Evolutionary conservation across 306 rosid genomes (phyloP), one percentile per base, ranked within the genome.

Genomic region (Trifolium repens): DNA sequence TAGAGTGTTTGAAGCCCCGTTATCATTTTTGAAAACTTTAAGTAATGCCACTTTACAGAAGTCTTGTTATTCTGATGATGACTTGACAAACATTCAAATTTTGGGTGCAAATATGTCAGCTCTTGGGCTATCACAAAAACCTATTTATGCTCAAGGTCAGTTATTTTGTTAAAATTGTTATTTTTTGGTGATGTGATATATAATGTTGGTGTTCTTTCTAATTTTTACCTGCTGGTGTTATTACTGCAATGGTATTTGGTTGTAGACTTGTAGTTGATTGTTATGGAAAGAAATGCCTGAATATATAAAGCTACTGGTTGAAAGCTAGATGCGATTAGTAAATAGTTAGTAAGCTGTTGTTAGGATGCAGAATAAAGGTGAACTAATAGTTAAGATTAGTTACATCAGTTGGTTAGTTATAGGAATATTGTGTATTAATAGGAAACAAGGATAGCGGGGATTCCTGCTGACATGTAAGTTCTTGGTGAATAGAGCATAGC

Each of bases 101-200:
- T 89, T 96, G 92, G 99, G 99, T 83, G 99, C 99, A 77, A 96
- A 96, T 84, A 92, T 96, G 98, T 96, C 99, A 47, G 97, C 99
- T 78, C 98, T 96, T 82, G 97, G 99, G 71, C 87, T 92, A 64
- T 96, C 99, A 60, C 98, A 92, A 84, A 96, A 89, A 81, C 99
- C 99, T 71, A 96, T 96, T 66, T 89, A 88, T 83, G 90, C 66
- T 80, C 96, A 90, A 43, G 88, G 99, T 90, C 58, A 85, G 89
- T 44, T 49, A 74, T 78, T 80, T 63, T 52, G 15, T 61, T 80
- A 65, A 30, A 26, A 55, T 62, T 58, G 60, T 55, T 24, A 58
- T 67, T 49, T 39, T 58, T 58, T 52, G 55, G 42, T 37, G 46
- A 39, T 57, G 6, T 53, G 58, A 67, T 14, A 10, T 40, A 63